Conservation (phyloP, 345 rosid genomes). For the Eutrema heterophyllum region DNA sequence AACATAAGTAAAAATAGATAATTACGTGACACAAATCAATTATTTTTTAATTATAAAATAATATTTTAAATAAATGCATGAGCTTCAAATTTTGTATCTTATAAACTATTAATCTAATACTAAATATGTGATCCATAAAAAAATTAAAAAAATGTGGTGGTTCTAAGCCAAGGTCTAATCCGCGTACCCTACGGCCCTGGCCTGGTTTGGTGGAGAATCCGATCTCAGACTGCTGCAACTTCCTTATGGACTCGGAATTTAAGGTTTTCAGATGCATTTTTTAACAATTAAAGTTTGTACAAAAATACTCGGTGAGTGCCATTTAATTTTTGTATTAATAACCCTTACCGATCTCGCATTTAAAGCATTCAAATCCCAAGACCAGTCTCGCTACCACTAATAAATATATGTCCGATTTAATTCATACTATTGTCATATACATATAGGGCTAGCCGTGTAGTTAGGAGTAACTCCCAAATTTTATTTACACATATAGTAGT, state of each 20-base stretch:
- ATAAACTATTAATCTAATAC: no score
- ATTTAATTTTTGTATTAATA: conserved; percentile 5
- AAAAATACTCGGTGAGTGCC: background rate
- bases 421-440: background rate
- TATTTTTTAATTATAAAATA: no score
- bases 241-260: conserved; percentile 13
- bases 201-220: background rate
- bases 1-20: no score
- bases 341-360: conserved; percentile 19
- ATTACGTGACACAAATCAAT: no score
- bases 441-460: conserved; percentile 21
- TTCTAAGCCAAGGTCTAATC: no score
- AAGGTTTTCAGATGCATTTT: conserved; percentile 26
- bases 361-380: conserved; percentile 33
- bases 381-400: conserved; percentile 8
- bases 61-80: no score
- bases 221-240: conserved; percentile 10
- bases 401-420: conserved; percentile 5
- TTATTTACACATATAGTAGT: background rate
- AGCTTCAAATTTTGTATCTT: no score
- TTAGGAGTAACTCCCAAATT: background rate
- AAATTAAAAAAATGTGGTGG: no score
- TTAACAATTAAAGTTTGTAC: background rate
- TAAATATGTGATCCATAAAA: no score
- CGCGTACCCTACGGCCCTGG: no score